A percentile compares a stretch with the other conserved stretches of the same genome.
Evolutionary conservation across 768 basidiomycete genomes (phyloP).

Genomic region (Tricholoma matsutake): DNA sequence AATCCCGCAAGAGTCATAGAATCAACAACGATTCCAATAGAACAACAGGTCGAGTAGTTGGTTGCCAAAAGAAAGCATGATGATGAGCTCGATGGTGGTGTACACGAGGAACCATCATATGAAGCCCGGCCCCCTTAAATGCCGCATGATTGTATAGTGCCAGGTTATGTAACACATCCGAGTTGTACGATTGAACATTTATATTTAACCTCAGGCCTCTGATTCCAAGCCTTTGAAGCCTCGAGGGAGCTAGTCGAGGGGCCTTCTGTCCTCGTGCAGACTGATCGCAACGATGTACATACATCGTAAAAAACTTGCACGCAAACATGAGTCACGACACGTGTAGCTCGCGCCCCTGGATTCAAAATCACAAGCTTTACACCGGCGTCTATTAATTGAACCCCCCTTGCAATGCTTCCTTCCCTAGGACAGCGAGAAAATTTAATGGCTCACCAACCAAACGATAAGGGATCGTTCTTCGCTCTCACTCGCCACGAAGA

Average conservation of each 20-base stretch:
- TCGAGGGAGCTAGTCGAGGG: too few relatives aligned
- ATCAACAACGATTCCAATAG: slow-evolving; percentile 12
- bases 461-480: slow-evolving; percentile 17
- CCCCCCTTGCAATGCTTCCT: slow-evolving; percentile 24
- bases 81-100: too few relatives aligned
- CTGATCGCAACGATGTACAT: too few relatives aligned
- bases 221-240: too few relatives aligned
- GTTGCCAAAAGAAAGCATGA: background rate
- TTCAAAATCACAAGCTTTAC: slow-evolving; percentile 25
- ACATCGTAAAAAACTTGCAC: too few relatives aligned
- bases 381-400: slow-evolving; percentile 34
- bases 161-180: too few relatives aligned
- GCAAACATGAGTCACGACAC: slow-evolving; percentile 18
- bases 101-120: too few relatives aligned
- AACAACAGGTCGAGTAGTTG: slow-evolving; percentile 13
- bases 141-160: too few relatives aligned
- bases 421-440: slow-evolving; percentile 26
- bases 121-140: too few relatives aligned
- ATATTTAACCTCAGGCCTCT: too few relatives aligned
- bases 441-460: slow-evolving; percentile 16
- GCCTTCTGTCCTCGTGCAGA: too few relatives aligned
- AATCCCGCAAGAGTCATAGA: background rate
- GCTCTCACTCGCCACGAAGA: slow-evolving; percentile 29
- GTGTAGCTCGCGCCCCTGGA: slow-evolving; percentile 31
- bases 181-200: too few relatives aligned